Evolutionary conservation across 2,329 filamentous ascomycete genomes (phyloP), one percentile per base, ranked within the genome.

Genomic region (Monilinia polystroma): DNA sequence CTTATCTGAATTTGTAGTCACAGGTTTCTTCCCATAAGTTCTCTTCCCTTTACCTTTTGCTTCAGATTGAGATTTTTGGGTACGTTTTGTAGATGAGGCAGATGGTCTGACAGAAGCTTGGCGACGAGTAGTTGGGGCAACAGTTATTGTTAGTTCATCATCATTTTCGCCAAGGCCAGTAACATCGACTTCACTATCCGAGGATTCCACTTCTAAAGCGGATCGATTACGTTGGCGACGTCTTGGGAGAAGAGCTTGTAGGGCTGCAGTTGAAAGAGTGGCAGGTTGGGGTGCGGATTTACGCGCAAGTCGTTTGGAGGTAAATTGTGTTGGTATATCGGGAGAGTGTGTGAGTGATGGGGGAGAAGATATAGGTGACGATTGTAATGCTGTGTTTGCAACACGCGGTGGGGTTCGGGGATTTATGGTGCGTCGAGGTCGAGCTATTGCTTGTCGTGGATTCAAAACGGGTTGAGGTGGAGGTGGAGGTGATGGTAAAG

Each of bases 281-380:
- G 69, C 71, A 53, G 71, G 70, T 54, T 71, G 72, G 45, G 71
- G 72, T 18, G 64, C 64, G 58, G 68, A 66, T 58, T 68, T 73
- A 12, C 56, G 56, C 6, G 49, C 26, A 2, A 26, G 49, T 35
- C 59, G 49, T 51, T 68, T 72, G 8, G 58, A 23, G 45, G 70
- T 73, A 18, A 66, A 49, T 7, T 26, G 57, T 8, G 63, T 63
- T 20, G 58, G 66, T 59, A 67, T 66, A 71, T 89, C 88, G 43
- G 87, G 87, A 0, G 87, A 90, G 73, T 89, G 86, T 4, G 87
- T 90, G 4, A 90, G 79, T 0, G 87, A 89, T 0, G 87, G 87
- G 0, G 86, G 87, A 2, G 86, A 89, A 1, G 87, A 89, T 26
- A 74, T 72, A 41, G 74, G 75, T 12, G 75, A 76, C 43, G 73